phyloP scores from a whole-genome alignment of 1,284 basidiomycete genomes.

The Ceratobasidium sp. region DNA sequence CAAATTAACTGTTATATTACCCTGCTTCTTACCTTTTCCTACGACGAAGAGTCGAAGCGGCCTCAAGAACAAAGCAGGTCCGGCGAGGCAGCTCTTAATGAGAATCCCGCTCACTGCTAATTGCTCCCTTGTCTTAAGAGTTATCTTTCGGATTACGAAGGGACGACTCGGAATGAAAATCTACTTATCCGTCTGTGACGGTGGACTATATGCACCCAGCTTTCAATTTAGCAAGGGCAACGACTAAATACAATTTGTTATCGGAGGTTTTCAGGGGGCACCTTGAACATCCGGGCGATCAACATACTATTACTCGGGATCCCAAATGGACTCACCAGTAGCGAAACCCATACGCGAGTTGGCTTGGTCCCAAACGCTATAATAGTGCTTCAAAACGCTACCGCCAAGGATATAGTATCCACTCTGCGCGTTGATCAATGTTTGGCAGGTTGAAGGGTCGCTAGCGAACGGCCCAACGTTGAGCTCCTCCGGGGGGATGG shows the following conservation, averaged over 20 bases:
- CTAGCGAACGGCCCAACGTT: constrained; percentile 66
- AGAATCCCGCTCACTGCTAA: constrained; percentile 33
- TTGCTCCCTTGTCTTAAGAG: constrained; percentile 30
- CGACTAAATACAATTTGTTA: too few relatives aligned
- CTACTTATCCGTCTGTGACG: constrained; percentile 58
- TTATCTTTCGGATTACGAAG: constrained; percentile 44
- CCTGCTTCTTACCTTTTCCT: constrained; percentile 53
- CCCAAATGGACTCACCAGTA: too few relatives aligned
- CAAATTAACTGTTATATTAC: constrained; percentile 52
- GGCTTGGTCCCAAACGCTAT: constrained; percentile 65
- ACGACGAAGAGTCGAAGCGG: constrained; percentile 47
- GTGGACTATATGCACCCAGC: constrained; percentile 57
- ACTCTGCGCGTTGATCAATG: constrained; percentile 68
- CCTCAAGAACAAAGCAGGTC: constrained; percentile 46
- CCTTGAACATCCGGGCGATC: too few relatives aligned
- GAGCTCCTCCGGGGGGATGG: constrained; percentile 68
- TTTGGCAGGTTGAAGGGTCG: constrained; percentile 36
- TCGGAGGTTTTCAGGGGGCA: too few relatives aligned
- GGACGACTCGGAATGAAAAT: constrained; percentile 45
- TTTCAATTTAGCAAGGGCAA: constrained; percentile 56
- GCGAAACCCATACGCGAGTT: constrained; percentile 68
- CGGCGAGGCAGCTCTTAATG: constrained; percentile 44
- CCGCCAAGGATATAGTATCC: constrained; percentile 65
- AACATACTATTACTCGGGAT: too few relatives aligned
- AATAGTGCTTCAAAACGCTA: constrained; percentile 69